phyloP scores from a whole-genome alignment of 352 stramenopile genomes.

The Pythium dissotocum region DNA sequence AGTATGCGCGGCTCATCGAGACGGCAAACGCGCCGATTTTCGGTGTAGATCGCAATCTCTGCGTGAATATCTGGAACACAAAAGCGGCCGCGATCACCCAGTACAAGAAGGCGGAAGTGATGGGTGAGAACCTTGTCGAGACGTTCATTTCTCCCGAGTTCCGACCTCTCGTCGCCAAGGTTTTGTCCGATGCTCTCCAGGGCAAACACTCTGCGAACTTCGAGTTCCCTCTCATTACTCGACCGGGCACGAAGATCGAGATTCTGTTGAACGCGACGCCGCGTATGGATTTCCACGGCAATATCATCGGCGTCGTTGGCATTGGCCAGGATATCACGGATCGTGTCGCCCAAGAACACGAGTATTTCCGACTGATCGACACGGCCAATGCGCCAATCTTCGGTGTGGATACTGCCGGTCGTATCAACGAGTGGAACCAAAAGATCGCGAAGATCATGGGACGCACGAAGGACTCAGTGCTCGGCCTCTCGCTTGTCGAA shows the following conservation, averaged over 20 bases:
- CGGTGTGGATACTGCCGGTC: conserved; percentile 78
- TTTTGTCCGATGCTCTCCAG: conserved; percentile 70
- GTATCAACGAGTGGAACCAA: conserved; percentile 88
- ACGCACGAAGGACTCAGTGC: conserved; percentile 68
- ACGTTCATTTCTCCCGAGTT: conserved; percentile 85
- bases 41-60: conserved; percentile 58
- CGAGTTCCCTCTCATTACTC: conserved; percentile 85
- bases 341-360: conserved; percentile 68
- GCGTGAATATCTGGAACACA: conserved; percentile 90
- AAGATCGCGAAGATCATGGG: conserved; percentile 87
- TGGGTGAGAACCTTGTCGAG: conserved; percentile 81
- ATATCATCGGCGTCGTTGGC: conserved; percentile 85
- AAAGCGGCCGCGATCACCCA: conserved; percentile 90
- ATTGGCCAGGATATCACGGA: conserved; percentile 87
- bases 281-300: conserved; percentile 63
- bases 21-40: conserved; percentile 74
- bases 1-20: conserved; percentile 65
- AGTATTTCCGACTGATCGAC: conserved; percentile 76
- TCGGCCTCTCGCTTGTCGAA: conserved; percentile 74
- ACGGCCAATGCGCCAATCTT: conserved; percentile 86
- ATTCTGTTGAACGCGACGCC: conserved; percentile 80
- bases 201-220: conserved; percentile 88
- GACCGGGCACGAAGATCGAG: conserved; percentile 53
- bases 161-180: conserved; percentile 61
- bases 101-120: conserved; percentile 84